A percentile compares a stretch with the other conserved stretches of the same genome.
Evolutionary conservation across 805 yeast species (phyloP).

Genomic region (Hanseniaspora meyeri): DNA sequence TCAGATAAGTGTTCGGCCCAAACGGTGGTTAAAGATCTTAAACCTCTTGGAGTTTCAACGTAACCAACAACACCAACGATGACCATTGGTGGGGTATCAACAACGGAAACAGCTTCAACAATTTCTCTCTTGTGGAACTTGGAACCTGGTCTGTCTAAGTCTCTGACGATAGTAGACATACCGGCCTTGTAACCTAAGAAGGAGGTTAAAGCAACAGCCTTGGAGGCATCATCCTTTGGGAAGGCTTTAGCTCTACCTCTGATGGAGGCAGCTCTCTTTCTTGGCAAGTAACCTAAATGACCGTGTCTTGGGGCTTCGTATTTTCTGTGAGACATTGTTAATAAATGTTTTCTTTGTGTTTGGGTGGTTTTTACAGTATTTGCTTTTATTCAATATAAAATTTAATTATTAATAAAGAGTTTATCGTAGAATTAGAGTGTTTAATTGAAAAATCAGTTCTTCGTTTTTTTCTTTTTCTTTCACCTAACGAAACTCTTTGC

Average conservation of each 20-base stretch:
- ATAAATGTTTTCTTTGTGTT: conserved; percentile 18
- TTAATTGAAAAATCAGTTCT: neutral
- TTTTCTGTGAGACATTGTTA: conserved; percentile 96
- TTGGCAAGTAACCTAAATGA: conserved; percentile 98
- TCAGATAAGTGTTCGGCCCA: conserved; percentile 99
- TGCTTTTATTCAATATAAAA: no score
- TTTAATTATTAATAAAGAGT: no score
- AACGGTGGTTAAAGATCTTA: conserved; percentile 97
- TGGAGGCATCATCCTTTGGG: conserved; percentile 96
- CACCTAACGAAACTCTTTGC: neutral
- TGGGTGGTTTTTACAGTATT: conserved; percentile 15
- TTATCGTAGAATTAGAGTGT: neutral
- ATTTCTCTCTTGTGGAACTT: conserved; percentile 99
- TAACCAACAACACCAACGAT: conserved; percentile 99
- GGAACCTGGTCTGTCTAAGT: conserved; percentile 99
- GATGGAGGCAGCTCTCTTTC: conserved; percentile 98
- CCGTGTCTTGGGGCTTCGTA: conserved; percentile 99
- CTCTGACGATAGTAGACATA: conserved; percentile 99
- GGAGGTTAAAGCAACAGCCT: conserved; percentile 98
- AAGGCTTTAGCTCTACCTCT: conserved; percentile 98
- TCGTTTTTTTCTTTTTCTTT: neutral
- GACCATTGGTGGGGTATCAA: conserved; percentile 98
- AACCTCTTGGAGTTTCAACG: conserved; percentile 99
- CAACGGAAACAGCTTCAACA: conserved; percentile 98
- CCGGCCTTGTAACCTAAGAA: conserved; percentile 99